A percentile compares a stretch with the other conserved stretches of the same genome.
Evolutionary conservation across 768 basidiomycete species (phyloP).

Genomic region (Chalciporus pseudorubinellus): DNA sequence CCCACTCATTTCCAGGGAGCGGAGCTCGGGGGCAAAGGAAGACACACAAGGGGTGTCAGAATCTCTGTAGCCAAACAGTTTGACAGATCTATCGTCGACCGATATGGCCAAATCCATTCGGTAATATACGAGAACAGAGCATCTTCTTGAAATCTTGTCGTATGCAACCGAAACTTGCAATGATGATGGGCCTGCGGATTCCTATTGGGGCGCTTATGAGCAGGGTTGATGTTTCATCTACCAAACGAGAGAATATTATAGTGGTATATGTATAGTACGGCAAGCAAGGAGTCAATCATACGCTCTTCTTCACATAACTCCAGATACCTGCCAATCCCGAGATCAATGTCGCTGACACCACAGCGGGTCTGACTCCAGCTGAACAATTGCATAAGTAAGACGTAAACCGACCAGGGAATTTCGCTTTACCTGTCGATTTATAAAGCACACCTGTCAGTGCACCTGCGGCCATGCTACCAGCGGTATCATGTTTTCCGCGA

Average conservation of each 20-base stretch:
- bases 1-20: constrained; percentile 40
- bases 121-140: constrained; percentile 28
- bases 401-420: constrained; percentile 32
- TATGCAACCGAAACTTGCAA: constrained; percentile 16
- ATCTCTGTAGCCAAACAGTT: constrained; percentile 30
- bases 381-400: constrained; percentile 39
- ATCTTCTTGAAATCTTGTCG: constrained; percentile 27
- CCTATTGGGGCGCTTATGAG: constrained; percentile 31
- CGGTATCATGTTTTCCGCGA: constrained; percentile 88
- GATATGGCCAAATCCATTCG: constrained; percentile 33
- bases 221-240: constrained; percentile 8
- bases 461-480: constrained; percentile 91
- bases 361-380: constrained; percentile 91
- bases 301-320: constrained; percentile 90
- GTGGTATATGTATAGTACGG: constrained; percentile 38
- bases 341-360: constrained; percentile 86
- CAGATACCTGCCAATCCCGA: constrained; percentile 89
- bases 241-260: constrained; percentile 48
- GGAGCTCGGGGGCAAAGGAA: constrained; percentile 40
- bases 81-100: constrained; percentile 36
- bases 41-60: constrained; percentile 38
- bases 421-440: constrained; percentile 85
- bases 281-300: constrained; percentile 51
- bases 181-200: constrained; percentile 20
- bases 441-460: constrained; percentile 86